Percentiles rank a stretch among this genome's conserved stretches.
phyloP scores from a whole-genome alignment of 192 early-diverging fungal genomes.

The Mycoemilia scoparia region DNA sequence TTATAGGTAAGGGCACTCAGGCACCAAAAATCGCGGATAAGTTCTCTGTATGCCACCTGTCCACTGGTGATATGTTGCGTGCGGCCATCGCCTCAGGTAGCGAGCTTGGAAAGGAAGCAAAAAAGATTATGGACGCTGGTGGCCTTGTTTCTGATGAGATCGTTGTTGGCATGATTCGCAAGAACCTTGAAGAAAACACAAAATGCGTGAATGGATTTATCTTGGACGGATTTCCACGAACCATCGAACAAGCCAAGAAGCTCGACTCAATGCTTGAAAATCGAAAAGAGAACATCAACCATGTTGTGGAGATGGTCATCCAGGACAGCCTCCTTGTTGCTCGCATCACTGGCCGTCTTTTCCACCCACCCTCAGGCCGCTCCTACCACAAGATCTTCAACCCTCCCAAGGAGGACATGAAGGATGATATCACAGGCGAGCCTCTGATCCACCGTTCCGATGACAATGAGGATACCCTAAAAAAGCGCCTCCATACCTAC shows the following conservation, averaged over 20 bases:
- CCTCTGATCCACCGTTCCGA: constrained; percentile 93
- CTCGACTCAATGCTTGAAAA: constrained; percentile 84
- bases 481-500: constrained; percentile 75
- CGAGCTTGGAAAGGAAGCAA: constrained; percentile 83
- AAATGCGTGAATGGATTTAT: constrained; percentile 98
- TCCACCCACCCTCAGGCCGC: constrained; percentile 83
- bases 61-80: constrained; percentile 97
- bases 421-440: constrained; percentile 94
- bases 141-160: constrained; percentile 96
- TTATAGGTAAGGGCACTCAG: constrained; percentile 75
- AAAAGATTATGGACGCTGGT: constrained; percentile 98
- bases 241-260: constrained; percentile 95
- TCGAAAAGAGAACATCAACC: constrained; percentile 61
- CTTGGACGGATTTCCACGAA: constrained; percentile 97
- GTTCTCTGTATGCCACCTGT: constrained; percentile 94
- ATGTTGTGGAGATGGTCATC: constrained; percentile 83
- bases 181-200: constrained; percentile 84
- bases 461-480: constrained; percentile 86
- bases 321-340: constrained; percentile 86
- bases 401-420: constrained; percentile 79
- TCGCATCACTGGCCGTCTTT: constrained; percentile 90
- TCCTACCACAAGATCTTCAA: constrained; percentile 95
- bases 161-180: constrained; percentile 90
- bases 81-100: constrained; percentile 86
- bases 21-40: constrained; percentile 89